These are phyloP conservation scores for Nicotiana tomentosiformis DNA, from an alignment of 257 asterid species.

Conservation along the genomic window DNA sequence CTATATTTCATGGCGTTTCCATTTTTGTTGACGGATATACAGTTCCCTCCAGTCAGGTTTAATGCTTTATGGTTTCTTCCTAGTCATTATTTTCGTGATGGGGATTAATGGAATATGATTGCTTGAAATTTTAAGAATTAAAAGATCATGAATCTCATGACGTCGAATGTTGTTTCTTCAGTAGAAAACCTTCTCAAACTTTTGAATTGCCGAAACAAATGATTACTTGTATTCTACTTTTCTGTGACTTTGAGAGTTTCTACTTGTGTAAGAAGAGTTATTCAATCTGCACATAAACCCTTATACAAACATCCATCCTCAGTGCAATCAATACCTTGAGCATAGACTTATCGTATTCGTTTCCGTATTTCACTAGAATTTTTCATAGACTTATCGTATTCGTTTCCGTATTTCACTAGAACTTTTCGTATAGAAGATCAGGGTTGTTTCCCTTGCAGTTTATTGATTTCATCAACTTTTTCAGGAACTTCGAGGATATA, in stretches of 20 bases:
- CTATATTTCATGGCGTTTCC: slow-evolving; percentile 72
- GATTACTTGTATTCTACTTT: not conserved
- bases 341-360: not conserved
- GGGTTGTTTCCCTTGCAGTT: slow-evolving; percentile 2
- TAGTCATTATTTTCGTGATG: not conserved
- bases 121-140: not conserved
- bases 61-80: not conserved
- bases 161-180: not conserved
- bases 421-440: not conserved
- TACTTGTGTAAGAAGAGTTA: not conserved
- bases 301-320: not conserved
- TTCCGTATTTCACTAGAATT: not conserved
- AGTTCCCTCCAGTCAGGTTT: slow-evolving; percentile 91
- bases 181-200: not conserved
- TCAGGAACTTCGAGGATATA: slow-evolving; percentile 86
- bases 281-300: not conserved
- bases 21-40: slow-evolving; percentile 98
- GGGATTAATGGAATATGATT: not conserved
- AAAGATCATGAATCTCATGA: not conserved
- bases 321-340: not conserved
- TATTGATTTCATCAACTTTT: not conserved
- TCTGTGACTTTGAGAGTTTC: not conserved
- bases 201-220: not conserved
- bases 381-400: not conserved
- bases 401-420: not conserved